A percentile compares a stretch with the other conserved stretches of the same genome.
Conservation (phyloP, 2,329 filamentous ascomycete species). For the Penicillium olsonii region DNA sequence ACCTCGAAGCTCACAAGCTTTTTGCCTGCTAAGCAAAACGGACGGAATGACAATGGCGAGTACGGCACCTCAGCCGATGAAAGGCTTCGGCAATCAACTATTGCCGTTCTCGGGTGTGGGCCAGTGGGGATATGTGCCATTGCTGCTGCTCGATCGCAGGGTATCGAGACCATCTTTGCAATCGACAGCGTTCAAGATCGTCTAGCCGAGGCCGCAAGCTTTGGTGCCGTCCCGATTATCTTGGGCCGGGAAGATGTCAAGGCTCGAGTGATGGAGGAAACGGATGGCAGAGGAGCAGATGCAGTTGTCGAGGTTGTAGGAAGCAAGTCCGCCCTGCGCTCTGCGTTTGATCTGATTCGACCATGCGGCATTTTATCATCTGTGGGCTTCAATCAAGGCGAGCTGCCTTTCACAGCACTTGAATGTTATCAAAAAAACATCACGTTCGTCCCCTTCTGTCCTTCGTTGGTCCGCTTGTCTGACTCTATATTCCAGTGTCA, state of each 20-base stretch:
- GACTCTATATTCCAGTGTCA: too few relatives aligned
- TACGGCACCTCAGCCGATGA: slow-evolving; percentile 26
- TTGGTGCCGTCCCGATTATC: slow-evolving; percentile 81
- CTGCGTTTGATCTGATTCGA: slow-evolving; percentile 68
- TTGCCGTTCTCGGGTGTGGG: slow-evolving; percentile 79
- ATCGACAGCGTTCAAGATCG: slow-evolving; percentile 75
- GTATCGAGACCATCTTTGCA: slow-evolving; percentile 72
- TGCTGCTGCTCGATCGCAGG: slow-evolving; percentile 68
- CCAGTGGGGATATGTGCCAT: slow-evolving; percentile 82
- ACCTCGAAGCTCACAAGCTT: too few relatives aligned
- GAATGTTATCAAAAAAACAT: slow-evolving; percentile 66
- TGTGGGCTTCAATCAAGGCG: slow-evolving; percentile 72
- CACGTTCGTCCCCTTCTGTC: too few relatives aligned
- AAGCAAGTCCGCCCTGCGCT: slow-evolving; percentile 64
- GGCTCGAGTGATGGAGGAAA: slow-evolving; percentile 64
- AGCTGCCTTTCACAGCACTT: slow-evolving; percentile 66
- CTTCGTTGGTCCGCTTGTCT: too few relatives aligned
- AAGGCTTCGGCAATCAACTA: slow-evolving; percentile 42
- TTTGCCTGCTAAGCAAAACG: slow-evolving; percentile 35
- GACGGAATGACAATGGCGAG: slow-evolving; percentile 44
- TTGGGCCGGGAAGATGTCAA: slow-evolving; percentile 64
- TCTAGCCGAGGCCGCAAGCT: slow-evolving; percentile 66
- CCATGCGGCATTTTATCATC: slow-evolving; percentile 72
- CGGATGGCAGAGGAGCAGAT: slow-evolving; percentile 78
- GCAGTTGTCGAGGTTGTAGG: slow-evolving; percentile 78